Conservation (phyloP, 2,329 filamentous ascomycete species). For the Calonectria pseudoturangicola region DNA sequence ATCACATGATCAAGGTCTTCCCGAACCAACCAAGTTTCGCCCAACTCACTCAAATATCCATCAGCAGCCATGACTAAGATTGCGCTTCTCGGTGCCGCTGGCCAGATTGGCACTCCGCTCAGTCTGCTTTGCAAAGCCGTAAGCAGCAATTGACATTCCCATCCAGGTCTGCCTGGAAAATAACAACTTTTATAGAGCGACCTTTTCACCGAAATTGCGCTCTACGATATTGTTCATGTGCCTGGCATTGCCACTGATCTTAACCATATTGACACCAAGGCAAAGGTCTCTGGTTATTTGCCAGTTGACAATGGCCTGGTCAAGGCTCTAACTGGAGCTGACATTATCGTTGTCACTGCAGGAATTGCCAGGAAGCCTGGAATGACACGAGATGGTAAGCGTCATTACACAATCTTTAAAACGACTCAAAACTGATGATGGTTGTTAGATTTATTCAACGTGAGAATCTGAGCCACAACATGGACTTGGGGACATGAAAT, state of each 20-base stretch:
- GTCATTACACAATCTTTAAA: neutral
- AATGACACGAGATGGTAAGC: slow-evolving; percentile 3
- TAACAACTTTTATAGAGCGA: neutral
- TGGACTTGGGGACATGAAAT: neutral
- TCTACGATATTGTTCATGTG: slow-evolving; percentile 8
- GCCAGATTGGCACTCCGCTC: slow-evolving; percentile 8
- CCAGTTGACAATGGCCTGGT: neutral
- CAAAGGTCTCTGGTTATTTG: neutral
- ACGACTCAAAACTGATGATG: neutral
- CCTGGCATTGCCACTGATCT: slow-evolving; percentile 7
- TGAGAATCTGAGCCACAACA: neutral
- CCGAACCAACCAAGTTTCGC: neutral
- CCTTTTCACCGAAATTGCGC: neutral
- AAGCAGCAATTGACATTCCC: neutral
- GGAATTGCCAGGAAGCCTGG: slow-evolving; percentile 10
- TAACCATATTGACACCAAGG: neutral
- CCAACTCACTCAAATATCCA: neutral
- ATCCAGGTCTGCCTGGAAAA: neutral
- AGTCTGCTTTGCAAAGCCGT: slow-evolving; percentile 12
- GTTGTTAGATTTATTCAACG: neutral
- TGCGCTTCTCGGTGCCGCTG: slow-evolving; percentile 8
- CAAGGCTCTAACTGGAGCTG: neutral
- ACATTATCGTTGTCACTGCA: neutral
- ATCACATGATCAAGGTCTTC: neutral
- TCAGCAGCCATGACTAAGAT: neutral